Conservation (phyloP, 192 early-diverging fungal species). For the Lobulomyces angularis region DNA sequence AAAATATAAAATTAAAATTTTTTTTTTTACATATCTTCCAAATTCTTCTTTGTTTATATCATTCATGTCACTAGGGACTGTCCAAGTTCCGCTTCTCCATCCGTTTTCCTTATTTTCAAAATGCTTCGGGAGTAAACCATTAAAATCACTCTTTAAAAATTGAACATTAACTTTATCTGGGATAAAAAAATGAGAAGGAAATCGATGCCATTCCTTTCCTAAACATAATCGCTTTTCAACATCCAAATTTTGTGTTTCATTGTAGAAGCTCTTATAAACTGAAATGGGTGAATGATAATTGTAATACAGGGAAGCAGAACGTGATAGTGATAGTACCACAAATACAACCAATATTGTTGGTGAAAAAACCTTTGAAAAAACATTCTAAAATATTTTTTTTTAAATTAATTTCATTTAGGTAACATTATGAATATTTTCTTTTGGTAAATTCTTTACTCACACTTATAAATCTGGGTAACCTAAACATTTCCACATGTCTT, state of each 20-base stretch:
- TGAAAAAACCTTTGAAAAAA: no score
- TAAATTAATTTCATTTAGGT: no score
- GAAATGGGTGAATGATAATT: constrained; percentile 69
- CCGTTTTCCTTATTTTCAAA: constrained; percentile 25
- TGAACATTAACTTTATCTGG: constrained; percentile 57
- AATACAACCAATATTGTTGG: constrained; percentile 29
- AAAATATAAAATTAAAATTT: background rate
- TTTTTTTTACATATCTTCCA: constrained; percentile 40
- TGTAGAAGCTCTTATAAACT: constrained; percentile 38
- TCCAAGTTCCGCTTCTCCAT: constrained; percentile 16
- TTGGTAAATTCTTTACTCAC: no score
- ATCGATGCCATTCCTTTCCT: constrained; percentile 91
- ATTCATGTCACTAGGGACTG: constrained; percentile 45
- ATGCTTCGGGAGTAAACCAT: constrained; percentile 71
- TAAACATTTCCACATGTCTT: constrained; percentile 22
- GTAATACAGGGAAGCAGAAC: constrained; percentile 49
- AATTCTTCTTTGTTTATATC: constrained; percentile 52
- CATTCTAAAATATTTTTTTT: background rate
- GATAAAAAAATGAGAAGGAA: constrained; percentile 82
- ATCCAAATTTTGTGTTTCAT: constrained; percentile 10
- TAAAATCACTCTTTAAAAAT: constrained; percentile 58
- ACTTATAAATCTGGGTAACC: constrained; percentile 22
- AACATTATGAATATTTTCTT: no score
- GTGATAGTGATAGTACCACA: constrained; percentile 47
- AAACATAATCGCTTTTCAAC: constrained; percentile 54